Evolutionary conservation across 2,329 filamentous ascomycete species (phyloP).

Genomic region (Penicillium sp.): DNA sequence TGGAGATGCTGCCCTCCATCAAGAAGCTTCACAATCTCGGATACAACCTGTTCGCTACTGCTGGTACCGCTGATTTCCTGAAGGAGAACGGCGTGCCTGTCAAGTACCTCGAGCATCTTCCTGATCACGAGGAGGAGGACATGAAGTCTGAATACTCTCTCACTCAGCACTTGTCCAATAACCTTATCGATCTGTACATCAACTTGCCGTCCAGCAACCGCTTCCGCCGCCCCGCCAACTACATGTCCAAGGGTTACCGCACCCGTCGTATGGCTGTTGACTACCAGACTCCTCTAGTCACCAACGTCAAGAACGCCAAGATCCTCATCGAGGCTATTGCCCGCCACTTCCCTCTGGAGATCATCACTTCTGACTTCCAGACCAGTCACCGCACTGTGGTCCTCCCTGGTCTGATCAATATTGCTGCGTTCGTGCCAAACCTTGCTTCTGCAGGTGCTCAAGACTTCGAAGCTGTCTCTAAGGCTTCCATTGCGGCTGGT

Average conservation of each 20-base stretch:
- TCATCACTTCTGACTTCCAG: conserved; percentile 84
- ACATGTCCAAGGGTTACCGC: conserved; percentile 96
- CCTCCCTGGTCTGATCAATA: conserved; percentile 73
- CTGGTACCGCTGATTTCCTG: conserved; percentile 94
- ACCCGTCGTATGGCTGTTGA: conserved; percentile 98
- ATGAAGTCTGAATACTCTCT: conserved; percentile 96
- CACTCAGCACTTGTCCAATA: conserved; percentile 94
- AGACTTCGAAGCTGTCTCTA: conserved; percentile 69
- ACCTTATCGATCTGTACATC: conserved; percentile 98
- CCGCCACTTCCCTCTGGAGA: conserved; percentile 79
- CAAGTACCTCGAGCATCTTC: conserved; percentile 88
- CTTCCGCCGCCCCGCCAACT: conserved; percentile 93
- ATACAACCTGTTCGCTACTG: conserved; percentile 93
- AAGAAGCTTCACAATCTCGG: conserved; percentile 85
- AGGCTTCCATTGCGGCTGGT: conserved; percentile 70
- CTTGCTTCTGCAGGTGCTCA: conserved; percentile 63
- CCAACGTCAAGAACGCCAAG: conserved; percentile 99
- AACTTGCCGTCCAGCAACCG: conserved; percentile 98
- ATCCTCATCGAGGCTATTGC: conserved; percentile 92
- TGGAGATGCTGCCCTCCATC: conserved; percentile 92
- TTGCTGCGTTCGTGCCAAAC: conserved; percentile 76
- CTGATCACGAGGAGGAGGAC: conserved; percentile 67
- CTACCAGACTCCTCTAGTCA: conserved; percentile 94
- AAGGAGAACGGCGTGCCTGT: conserved; percentile 89
- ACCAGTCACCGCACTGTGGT: conserved; percentile 77